Conservation (phyloP, 306 rosid genomes). For the Pterocarpus macrocarpus region DNA sequence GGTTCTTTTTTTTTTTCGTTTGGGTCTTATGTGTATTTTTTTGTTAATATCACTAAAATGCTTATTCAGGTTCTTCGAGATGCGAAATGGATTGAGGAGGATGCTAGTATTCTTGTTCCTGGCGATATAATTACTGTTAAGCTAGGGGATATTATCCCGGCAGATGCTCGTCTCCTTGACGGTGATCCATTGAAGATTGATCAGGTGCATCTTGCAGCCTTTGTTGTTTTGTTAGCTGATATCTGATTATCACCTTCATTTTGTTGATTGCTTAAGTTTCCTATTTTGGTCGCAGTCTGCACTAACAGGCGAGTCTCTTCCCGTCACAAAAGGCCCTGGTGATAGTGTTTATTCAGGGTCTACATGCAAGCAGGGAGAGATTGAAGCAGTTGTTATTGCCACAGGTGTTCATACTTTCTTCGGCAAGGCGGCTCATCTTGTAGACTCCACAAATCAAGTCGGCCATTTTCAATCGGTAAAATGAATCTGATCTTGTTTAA, state of each 20-base stretch:
- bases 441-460: conserved; percentile 77
- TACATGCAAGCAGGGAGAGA: conserved; percentile 91
- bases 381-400: conserved; percentile 83
- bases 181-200: conserved; percentile 89
- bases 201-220: conserved; percentile 61
- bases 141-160: conserved; percentile 90
- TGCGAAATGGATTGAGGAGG: conserved; percentile 83
- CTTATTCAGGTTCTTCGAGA: conserved; percentile 74
- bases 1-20: conserved; percentile 10
- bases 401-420: conserved; percentile 93
- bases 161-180: conserved; percentile 84
- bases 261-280: conserved; percentile 36
- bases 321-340: conserved; percentile 75
- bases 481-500: conserved; percentile 10
- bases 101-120: conserved; percentile 83
- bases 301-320: conserved; percentile 87
- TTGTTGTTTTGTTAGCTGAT: conserved; percentile 19
- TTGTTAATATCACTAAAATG: background rate
- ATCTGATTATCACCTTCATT: background rate
- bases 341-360: conserved; percentile 82
- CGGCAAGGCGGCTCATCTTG: conserved; percentile 92
- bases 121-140: conserved; percentile 83
- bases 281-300: conserved; percentile 64
- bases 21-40: conserved; percentile 22
- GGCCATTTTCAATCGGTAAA: conserved; percentile 88